phyloP scores from a whole-genome alignment of 2,329 filamentous ascomycete genomes.

The Phaeophleospora eucalypticola region DNA sequence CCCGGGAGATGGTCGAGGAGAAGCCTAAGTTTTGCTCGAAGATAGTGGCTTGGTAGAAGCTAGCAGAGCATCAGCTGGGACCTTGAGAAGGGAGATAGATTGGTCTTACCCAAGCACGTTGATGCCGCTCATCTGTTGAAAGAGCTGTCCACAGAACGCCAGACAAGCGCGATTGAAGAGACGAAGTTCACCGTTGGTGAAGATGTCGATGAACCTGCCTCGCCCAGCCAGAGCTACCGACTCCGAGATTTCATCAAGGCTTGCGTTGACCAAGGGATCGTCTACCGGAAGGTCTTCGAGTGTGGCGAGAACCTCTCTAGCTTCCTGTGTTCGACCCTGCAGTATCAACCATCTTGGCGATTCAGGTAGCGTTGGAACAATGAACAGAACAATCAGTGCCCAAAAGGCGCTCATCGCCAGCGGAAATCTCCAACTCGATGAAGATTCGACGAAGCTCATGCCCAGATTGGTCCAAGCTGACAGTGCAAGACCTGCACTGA shows the following conservation, averaged over 20 bases:
- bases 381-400: slow-evolving; percentile 21
- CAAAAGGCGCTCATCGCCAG: slow-evolving; percentile 27
- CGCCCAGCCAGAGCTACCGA: background rate
- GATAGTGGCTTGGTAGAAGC: background rate
- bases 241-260: background rate
- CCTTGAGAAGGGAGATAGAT: background rate
- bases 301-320: slow-evolving; percentile 52
- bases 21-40: background rate
- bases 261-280: background rate
- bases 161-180: background rate
- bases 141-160: background rate
- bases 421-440: slow-evolving; percentile 40
- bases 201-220: background rate
- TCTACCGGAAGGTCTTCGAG: background rate
- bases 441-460: slow-evolving; percentile 34
- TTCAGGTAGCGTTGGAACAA: slow-evolving; percentile 34
- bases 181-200: background rate
- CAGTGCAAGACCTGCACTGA: slow-evolving; percentile 39
- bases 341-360: slow-evolving; percentile 26
- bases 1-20: background rate
- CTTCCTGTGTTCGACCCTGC: slow-evolving; percentile 44
- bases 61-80: too few species aligned
- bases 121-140: background rate
- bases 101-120: too few species aligned
- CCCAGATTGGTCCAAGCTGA: slow-evolving; percentile 47